phyloP scores from a whole-genome alignment of 306 rosid genomes.

The Trifolium pratense region DNA sequence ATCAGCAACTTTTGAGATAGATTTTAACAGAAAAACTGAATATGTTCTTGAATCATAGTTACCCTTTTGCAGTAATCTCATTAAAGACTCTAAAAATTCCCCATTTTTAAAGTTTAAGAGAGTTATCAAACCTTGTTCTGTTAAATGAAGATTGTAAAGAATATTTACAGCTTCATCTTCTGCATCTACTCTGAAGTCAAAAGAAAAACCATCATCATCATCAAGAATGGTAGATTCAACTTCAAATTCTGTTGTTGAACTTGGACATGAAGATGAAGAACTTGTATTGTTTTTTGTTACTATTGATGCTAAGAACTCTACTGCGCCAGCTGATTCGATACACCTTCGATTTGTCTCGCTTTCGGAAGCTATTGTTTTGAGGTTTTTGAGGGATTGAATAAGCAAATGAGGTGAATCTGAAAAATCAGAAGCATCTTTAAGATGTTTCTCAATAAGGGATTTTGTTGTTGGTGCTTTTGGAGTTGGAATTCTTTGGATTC shows the following conservation, averaged over 20 bases:
- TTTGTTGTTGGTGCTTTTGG: too few species aligned
- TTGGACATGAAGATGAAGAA: not conserved
- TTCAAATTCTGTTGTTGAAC: not conserved
- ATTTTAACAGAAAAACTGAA: constrained; percentile 59
- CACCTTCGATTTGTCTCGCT: constrained; percentile 62
- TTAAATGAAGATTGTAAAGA: constrained; percentile 53
- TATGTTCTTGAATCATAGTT: constrained; percentile 71
- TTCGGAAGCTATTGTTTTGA: constrained; percentile 66
- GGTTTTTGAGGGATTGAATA: constrained; percentile 46
- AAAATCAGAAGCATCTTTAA: too few species aligned
- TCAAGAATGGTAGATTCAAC: not conserved
- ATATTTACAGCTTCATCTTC: constrained; percentile 64
- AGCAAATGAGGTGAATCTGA: constrained; percentile 50
- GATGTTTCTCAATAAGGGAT: too few species aligned
- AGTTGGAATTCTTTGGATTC: too few species aligned
- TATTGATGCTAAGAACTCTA: constrained; percentile 57
- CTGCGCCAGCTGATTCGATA: constrained; percentile 68
- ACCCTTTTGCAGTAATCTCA: constrained; percentile 55
- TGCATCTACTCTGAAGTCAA: constrained; percentile 6
- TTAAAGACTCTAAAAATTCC: constrained; percentile 53
- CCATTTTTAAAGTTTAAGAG: constrained; percentile 40
- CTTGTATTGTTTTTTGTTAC: constrained; percentile 5
- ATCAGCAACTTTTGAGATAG: constrained; percentile 59
- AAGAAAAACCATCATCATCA: constrained; percentile 21
- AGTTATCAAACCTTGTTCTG: constrained; percentile 49